phyloP scores from a whole-genome alignment of 805 yeast species.

The Metschnikowia vanudenii region DNA sequence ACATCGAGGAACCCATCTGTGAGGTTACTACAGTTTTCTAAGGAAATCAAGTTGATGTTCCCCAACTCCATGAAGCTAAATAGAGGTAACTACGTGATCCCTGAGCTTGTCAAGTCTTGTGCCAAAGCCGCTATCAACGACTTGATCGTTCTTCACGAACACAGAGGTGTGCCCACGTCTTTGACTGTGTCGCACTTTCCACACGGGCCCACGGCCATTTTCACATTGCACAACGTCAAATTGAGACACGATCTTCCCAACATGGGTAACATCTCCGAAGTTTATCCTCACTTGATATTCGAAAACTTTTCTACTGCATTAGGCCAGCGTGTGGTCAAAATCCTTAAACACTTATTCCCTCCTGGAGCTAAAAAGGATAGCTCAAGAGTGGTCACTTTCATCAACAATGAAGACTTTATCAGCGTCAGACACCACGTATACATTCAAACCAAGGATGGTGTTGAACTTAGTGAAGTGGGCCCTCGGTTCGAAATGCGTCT shows the following conservation, averaged over 20 bases:
- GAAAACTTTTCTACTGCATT: conserved; percentile 81
- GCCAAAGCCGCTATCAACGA: conserved; percentile 80
- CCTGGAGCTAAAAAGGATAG: conserved; percentile 93
- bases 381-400: conserved; percentile 89
- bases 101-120: conserved; percentile 82
- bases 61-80: conserved; percentile 88
- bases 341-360: conserved; percentile 87
- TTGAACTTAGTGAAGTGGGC: conserved; percentile 93
- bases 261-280: conserved; percentile 85
- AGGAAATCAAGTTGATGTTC: conserved; percentile 84
- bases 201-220: conserved; percentile 95
- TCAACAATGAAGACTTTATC: conserved; percentile 87
- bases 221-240: conserved; percentile 91
- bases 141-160: conserved; percentile 85
- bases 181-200: conserved; percentile 93
- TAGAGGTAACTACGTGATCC: conserved; percentile 89
- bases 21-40: conserved; percentile 83
- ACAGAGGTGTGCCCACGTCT: conserved; percentile 97
- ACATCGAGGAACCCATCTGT: conserved; percentile 91
- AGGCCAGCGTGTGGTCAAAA: conserved; percentile 77
- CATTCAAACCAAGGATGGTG: conserved; percentile 82
- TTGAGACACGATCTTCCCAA: conserved; percentile 88
- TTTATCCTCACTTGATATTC: conserved; percentile 90
- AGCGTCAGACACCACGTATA: conserved; percentile 94
- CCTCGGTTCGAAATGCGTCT: conserved; percentile 98